Evolutionary conservation across 2,329 filamentous ascomycete genomes (phyloP).

Genomic region (Cladophialophora carrionii): DNA sequence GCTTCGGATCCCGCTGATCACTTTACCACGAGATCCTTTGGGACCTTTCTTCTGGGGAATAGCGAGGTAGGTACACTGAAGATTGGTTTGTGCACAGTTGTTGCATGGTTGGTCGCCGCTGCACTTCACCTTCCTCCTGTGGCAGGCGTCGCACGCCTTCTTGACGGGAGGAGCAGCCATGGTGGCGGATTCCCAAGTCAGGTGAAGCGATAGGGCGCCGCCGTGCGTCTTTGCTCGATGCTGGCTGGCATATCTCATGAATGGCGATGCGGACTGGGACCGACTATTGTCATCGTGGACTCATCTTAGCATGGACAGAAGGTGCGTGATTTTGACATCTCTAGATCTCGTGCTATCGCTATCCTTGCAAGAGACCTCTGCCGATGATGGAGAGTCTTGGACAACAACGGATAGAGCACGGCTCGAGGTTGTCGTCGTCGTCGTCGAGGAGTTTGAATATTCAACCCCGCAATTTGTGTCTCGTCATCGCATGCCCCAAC

Average conservation of each 20-base stretch:
- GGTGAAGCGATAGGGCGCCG: background rate
- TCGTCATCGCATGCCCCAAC: background rate
- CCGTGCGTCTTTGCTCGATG: background rate
- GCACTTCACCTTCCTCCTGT: constrained; percentile 39
- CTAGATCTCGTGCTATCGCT: background rate
- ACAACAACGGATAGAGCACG: background rate
- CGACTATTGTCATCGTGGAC: background rate
- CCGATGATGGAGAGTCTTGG: background rate
- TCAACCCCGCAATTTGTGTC: constrained; percentile 4
- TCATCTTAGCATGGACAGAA: background rate
- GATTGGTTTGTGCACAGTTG: constrained; percentile 68
- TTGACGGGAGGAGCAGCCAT: constrained; percentile 36
- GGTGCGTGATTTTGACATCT: no score
- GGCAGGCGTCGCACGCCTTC: constrained; percentile 41
- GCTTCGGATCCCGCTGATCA: constrained; percentile 73
- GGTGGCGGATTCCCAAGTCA: background rate
- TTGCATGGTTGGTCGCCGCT: constrained; percentile 60
- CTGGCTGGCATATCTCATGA: background rate
- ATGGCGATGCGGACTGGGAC: background rate
- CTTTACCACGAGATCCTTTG: constrained; percentile 73
- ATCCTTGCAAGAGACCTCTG: background rate
- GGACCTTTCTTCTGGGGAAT: constrained; percentile 77
- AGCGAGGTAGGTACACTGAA: constrained; percentile 73
- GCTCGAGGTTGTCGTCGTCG: background rate
- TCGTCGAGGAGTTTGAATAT: background rate